These are phyloP conservation scores for Penicillium brasilianum DNA, from an alignment of 2,329 filamentous ascomycete species.

Conservation along the genomic window DNA sequence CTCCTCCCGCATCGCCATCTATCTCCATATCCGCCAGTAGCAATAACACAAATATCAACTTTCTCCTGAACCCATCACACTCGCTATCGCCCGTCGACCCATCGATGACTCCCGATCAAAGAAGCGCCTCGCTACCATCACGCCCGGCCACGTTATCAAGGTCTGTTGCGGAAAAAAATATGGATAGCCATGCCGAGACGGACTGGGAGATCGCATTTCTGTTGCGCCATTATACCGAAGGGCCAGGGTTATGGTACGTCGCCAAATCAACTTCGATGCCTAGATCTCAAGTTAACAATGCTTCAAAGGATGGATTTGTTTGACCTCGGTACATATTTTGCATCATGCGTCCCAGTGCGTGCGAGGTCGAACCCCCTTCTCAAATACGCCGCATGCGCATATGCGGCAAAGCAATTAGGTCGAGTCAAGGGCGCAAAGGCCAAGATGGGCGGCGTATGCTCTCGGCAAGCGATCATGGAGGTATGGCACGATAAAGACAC, in stretches of 20 bases:
- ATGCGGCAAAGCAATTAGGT: slow-evolving; percentile 65
- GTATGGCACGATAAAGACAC: slow-evolving; percentile 54
- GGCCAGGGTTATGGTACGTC: slow-evolving; percentile 61
- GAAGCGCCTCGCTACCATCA: slow-evolving; percentile 38
- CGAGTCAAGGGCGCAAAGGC: slow-evolving; percentile 60
- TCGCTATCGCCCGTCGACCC: slow-evolving; percentile 53
- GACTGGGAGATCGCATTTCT: slow-evolving; percentile 66
- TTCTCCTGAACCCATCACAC: slow-evolving; percentile 58
- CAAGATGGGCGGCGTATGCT: slow-evolving; percentile 53
- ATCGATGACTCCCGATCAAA: slow-evolving; percentile 37
- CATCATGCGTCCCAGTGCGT: slow-evolving; percentile 63
- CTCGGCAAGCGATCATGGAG: slow-evolving; percentile 59
- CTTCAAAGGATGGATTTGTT: slow-evolving; percentile 51
- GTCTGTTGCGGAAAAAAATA: slow-evolving; percentile 26
- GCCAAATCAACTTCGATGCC: not conserved
- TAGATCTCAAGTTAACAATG: slow-evolving; percentile 16
- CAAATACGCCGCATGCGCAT: slow-evolving; percentile 62
- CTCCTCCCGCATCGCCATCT: slow-evolving; percentile 48
- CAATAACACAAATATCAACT: slow-evolving; percentile 56
- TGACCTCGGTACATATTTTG: slow-evolving; percentile 62
- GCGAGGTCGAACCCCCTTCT: slow-evolving; percentile 56
- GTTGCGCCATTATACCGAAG: slow-evolving; percentile 64
- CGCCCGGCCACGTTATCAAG: slow-evolving; percentile 31
- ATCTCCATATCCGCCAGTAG: slow-evolving; percentile 48
- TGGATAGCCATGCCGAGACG: slow-evolving; percentile 41